Base-by-base conservation (phyloP, 2,329 filamentous ascomycete species). In the Aspergillus amoenus region DNA sequence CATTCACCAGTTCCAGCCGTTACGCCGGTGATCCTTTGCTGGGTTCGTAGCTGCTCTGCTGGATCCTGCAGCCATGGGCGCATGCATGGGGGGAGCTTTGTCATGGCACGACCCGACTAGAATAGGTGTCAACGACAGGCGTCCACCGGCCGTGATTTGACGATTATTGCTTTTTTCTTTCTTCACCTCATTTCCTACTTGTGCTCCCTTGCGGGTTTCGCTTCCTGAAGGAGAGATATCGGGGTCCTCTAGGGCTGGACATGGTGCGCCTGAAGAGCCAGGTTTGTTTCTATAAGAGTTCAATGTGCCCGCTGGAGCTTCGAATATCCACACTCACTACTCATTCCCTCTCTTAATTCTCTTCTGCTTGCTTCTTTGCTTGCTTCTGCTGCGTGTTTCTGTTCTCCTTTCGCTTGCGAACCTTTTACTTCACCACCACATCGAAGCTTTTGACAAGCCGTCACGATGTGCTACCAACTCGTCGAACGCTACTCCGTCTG, bases 401-500 rank as follows among this genome's bases (percentile, higher is more conserved):
- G n/a, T 9, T 41, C 21, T 27, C 17, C 5, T 24, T 27, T n/a
- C 49, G 12, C 34, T 37, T 37, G 12, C 27, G 27, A 30, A 11
- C 43, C 2, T 8, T 17, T 15, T 11, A 11, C 11, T 11, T 21
- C 6, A 41, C 21, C 37, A 27, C 45, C 22, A 22, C 18, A 27
- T 52, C 21, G 7, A 42, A n/a, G 18, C 34, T 15, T 39, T n/a
- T 17, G 37, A 42, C 39, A 32, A 32, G 24, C 24, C 50, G 8
- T 69, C 73, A 81, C 64, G 60, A 96, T 96, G 92, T 96, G 92
- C 71, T 93, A 91, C 70, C 90, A 93, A 77, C 78, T 96, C 61
- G 81, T 93, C 67, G 92, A 96, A 75, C 83, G 90, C 58, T 96
- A 92, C 80, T 87, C 91, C 55, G 90, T 88, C 55, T 96, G 92